phyloP scores from a whole-genome alignment of 108 stramenopile genomes.

The Cyclotella cryptica region DNA sequence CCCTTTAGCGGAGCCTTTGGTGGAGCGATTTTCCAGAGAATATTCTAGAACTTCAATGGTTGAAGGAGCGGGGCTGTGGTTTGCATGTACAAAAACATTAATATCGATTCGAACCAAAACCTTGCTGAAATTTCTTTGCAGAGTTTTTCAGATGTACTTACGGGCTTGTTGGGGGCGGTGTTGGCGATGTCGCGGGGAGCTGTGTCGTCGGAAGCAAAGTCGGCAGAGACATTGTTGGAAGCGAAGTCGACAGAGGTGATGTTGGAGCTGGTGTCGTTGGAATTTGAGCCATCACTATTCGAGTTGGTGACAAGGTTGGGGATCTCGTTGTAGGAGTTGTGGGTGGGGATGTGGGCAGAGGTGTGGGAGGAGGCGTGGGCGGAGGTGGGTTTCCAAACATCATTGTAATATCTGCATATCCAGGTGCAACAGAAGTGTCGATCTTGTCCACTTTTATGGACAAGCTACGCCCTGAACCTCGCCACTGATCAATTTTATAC shows the following conservation, averaged over 20 bases:
- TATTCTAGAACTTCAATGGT: background rate
- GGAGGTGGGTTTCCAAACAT: background rate
- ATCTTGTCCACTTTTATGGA: conserved; percentile 12
- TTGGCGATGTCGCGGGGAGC: background rate
- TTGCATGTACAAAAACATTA: background rate
- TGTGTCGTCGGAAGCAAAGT: background rate
- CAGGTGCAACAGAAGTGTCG: conserved; percentile 12
- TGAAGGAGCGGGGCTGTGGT: conserved; percentile 1
- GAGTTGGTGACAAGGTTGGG: background rate
- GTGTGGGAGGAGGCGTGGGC: background rate
- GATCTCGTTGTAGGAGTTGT: background rate
- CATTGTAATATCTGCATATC: conserved; percentile 28
- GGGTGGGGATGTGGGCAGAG: background rate
- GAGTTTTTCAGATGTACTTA: background rate
- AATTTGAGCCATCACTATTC: background rate
- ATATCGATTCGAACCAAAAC: background rate
- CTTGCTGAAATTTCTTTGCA: background rate
- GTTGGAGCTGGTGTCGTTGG: background rate
- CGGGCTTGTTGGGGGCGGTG: background rate
- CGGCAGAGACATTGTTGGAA: background rate
- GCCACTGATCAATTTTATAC: conserved; percentile 5
- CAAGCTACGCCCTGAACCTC: conserved; percentile 3
- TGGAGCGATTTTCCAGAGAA: background rate
- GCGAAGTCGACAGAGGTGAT: background rate
- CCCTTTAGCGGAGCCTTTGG: conserved; percentile 10